Base-by-base conservation (phyloP, 176 grass and related monocot genomes). In the Miscanthus lutarioriparius region DNA sequence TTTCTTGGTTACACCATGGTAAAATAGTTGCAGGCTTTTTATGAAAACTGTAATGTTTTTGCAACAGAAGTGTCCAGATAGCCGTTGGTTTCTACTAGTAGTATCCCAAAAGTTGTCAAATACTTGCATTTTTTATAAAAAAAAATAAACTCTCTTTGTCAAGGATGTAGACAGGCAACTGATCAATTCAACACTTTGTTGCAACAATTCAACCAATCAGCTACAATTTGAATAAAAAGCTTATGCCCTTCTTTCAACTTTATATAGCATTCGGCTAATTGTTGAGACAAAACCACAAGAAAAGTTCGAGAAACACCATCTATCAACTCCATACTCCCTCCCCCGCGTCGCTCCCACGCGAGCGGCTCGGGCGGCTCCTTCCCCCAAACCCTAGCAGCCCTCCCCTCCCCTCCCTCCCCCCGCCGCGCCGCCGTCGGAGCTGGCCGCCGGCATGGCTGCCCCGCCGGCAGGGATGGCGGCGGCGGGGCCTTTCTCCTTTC, bases 221-320 rank as follows among this genome's bases (percentile, higher is more conserved):
- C 73, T 36, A 78, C 25, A 58, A 35, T 33, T 82, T 82, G 56
- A 12, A 85, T 82, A 64, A 87, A 78, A 86, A 89, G 12, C 86
- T 38, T 74, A 74, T 47, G 63, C 56, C 66, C 44, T 64, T 20
- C 39, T 56, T 53, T 43, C 56, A 30, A 44, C 68, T 66, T 51
- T 53, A 25, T 27, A 67, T 35, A 36, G 53, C 59, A 49, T 72
- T 27, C 74, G 61, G 40, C 76, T 87, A 68, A 78, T 76, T 71
- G 44, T 78, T 69, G 68, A 77, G 78, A 32, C 83, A 74, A 89
- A n/a, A 49, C 81, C 39, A 63, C 19, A 28, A 43, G 74, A 64
- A 86, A 82, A 80, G 44, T 65, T 63, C 44, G 58, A 36, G 43
- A 47, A 38, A 65, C 7, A 74, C 81, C 75, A 71, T 38, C 7